These are phyloP conservation scores for Tilletiaria anomala DNA, from an alignment of 1,284 basidiomycete genomes.

Conservation along the genomic window DNA sequence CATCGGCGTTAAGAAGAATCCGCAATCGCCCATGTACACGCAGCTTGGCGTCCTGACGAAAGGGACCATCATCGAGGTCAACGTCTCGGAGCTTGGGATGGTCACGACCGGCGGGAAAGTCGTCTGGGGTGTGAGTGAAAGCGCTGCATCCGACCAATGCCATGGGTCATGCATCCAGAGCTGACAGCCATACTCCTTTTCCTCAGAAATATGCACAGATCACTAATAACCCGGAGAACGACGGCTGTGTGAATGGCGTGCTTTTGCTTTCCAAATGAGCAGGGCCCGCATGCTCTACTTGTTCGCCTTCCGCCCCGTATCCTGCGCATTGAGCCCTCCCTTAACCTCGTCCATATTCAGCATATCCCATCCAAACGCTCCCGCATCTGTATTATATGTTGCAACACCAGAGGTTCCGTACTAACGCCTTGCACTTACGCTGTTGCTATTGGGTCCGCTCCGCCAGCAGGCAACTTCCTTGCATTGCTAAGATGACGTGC, in stretches of 20 bases:
- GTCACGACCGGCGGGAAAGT: constrained; percentile 96
- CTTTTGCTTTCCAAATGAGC: constrained; percentile 1
- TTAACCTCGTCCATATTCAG: too few species aligned
- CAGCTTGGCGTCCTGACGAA: constrained; percentile 89
- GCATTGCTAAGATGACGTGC: too few species aligned
- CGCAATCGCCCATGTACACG: constrained; percentile 88
- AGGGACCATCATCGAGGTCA: constrained; percentile 96
- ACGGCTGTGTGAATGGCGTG: constrained; percentile 20
- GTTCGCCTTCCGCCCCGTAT: too few species aligned
- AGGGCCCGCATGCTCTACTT: too few species aligned
- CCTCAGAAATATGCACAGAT: constrained; percentile 92
- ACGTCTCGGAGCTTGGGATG: constrained; percentile 59
- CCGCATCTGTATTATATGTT: too few species aligned
- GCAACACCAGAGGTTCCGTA: too few species aligned
- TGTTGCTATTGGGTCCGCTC: too few species aligned
- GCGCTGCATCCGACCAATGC: background rate
- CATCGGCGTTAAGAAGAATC: constrained; percentile 97
- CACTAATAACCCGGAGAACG: constrained; percentile 43
- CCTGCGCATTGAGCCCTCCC: too few species aligned
- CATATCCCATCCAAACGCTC: too few species aligned
- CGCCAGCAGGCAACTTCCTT: too few species aligned
- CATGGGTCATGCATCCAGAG: background rate
- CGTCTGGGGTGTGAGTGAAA: constrained; percentile 50
- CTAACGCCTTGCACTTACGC: too few species aligned
- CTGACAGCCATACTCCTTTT: too few species aligned